phyloP scores from a whole-genome alignment of 164 flowering plant genomes.

The Echeveria elegans region DNA sequence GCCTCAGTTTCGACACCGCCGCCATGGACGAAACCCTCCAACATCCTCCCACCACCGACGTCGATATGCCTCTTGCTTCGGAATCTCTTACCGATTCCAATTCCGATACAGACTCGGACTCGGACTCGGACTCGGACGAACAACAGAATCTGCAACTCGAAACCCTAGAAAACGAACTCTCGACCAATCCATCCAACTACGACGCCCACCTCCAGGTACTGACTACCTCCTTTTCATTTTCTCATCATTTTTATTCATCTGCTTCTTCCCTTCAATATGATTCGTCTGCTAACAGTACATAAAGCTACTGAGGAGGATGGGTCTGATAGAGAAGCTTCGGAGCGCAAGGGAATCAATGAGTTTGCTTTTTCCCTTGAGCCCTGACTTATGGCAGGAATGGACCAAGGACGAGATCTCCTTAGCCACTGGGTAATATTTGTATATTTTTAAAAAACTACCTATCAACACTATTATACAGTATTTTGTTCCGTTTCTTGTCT shows the following conservation, averaged over 20 bases:
- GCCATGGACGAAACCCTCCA: slow-evolving; percentile 20
- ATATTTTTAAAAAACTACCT: too few relatives aligned
- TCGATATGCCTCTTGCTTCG: slow-evolving; percentile 1
- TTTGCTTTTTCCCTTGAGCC: slow-evolving; percentile 56
- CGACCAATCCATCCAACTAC: slow-evolving; percentile 53
- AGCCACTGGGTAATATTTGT: slow-evolving; percentile 27
- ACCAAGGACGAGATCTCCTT: slow-evolving; percentile 64
- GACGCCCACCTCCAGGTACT: slow-evolving; percentile 61
- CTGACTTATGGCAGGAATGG: slow-evolving; percentile 94
- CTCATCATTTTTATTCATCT: neutral
- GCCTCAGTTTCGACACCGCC: neutral
- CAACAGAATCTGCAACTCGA: slow-evolving; percentile 29
- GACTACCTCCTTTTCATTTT: neutral
- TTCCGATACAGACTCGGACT: slow-evolving; percentile 35
- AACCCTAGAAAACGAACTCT: slow-evolving; percentile 47
- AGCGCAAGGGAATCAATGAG: slow-evolving; percentile 82
- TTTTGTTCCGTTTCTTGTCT: neutral
- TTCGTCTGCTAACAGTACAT: slow-evolving; percentile 43
- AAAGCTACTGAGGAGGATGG: slow-evolving; percentile 52
- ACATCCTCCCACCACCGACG: neutral
- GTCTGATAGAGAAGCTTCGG: slow-evolving; percentile 67
- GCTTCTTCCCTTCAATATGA: neutral
- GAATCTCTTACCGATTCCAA: slow-evolving; percentile 18
- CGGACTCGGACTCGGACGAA: slow-evolving; percentile 39
- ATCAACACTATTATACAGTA: too few relatives aligned